Evolutionary conservation across 2,329 filamentous ascomycete species (phyloP), one percentile per base, ranked within the genome.

Genomic region (Dactylellina haptotyla): DNA sequence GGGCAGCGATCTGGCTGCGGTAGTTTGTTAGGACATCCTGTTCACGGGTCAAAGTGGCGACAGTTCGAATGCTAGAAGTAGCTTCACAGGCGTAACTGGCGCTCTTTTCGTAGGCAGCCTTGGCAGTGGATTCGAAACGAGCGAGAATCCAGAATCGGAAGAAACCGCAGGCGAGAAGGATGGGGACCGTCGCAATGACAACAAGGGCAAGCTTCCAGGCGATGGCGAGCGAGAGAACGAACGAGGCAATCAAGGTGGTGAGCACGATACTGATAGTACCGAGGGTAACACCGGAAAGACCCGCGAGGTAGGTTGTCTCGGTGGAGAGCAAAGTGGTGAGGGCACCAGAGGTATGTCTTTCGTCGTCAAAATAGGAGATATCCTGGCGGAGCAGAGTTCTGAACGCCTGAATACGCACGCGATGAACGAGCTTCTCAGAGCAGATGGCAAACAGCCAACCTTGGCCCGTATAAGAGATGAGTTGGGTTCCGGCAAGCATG

Each of bases 51-150:
- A 99, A 85, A 6, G 92, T 91, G 2, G 93, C 94, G 8, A 98
- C 93, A 1, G 95, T 98, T 57, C 94, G 90, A 76, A 98, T 97
- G 4, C 93, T 91, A 1, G 92, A 93, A 30, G 96, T 96, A 45
- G 93, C 93, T 81, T 99, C 95, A 50, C 93, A 95, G 9, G 95
- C 95, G 79, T 90, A 96, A 64, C 89, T 90, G 5, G 94, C 94
- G 69, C 92, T 94, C 66, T 86, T 83, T 79, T 92, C 86, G 79
- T 98, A 93, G 2, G 92, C 89, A 76, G 85, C 84, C 83, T 95
- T 96, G 1, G 92, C 89, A 23, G 91, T 89, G 37, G 85, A 85
- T 82, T 91, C 90, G 83, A 92, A 97, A 76, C 88, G 86, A 1
- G 91, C 88, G 20, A 96, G 85, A 82, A 95, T 89, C 82, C 88